Evolutionary conservation across 2,329 filamentous ascomycete genomes (phyloP).

Genomic region (Coleophoma eucalyptorum): DNA sequence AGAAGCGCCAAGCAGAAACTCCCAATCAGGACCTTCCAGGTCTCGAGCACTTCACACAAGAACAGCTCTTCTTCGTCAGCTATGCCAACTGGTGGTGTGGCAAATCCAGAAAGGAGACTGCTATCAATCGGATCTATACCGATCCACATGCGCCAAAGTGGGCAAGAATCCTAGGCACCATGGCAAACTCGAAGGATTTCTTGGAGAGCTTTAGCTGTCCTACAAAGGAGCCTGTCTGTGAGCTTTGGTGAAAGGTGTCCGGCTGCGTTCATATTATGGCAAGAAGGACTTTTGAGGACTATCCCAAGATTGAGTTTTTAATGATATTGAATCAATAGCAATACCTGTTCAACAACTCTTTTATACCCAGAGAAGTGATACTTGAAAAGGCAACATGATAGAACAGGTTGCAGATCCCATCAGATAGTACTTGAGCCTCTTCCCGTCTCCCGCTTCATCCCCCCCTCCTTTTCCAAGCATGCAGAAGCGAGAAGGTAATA

Average conservation of each 20-base stretch:
- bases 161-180: slow-evolving; percentile 58
- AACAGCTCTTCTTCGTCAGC: slow-evolving; percentile 67
- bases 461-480: too few species aligned
- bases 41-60: slow-evolving; percentile 57
- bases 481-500: too few species aligned
- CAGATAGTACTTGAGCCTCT: too few species aligned
- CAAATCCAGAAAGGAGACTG: slow-evolving; percentile 55
- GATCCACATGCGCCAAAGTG: slow-evolving; percentile 64
- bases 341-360: too few species aligned
- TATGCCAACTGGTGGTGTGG: slow-evolving; percentile 66
- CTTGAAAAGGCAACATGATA: too few species aligned
- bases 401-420: too few species aligned
- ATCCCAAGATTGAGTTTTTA: too few species aligned
- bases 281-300: too few species aligned
- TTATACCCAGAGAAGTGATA: too few species aligned
- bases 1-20: slow-evolving; percentile 48
- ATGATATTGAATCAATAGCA: too few species aligned
- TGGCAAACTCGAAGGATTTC: slow-evolving; percentile 66
- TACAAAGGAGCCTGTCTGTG: slow-evolving; percentile 61
- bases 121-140: slow-evolving; percentile 52
- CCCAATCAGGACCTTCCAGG: slow-evolving; percentile 54
- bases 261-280: too few species aligned
- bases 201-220: slow-evolving; percentile 64
- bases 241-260: slow-evolving; percentile 56
- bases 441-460: too few species aligned